These are phyloP conservation scores for Trebouxia gelatinosa DNA, from an alignment of 163 green algal species.

Conservation along the genomic window DNA sequence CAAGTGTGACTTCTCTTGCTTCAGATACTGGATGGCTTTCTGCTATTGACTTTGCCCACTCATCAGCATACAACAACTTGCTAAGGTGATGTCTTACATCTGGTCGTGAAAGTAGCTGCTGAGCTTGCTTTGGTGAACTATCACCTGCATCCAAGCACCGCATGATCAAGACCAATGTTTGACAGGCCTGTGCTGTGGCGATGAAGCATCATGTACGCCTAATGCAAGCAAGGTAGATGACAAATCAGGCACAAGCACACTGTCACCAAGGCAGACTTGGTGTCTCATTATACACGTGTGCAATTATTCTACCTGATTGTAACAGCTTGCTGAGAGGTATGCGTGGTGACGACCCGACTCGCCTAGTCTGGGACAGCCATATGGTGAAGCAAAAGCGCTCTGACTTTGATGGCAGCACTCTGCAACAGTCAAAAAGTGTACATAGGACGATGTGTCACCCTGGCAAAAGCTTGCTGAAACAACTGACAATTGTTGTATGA, in stretches of 20 bases:
- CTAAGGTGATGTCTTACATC: slow-evolving; percentile 54
- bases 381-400: slow-evolving; percentile 75
- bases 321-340: slow-evolving; percentile 30
- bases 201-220: background rate
- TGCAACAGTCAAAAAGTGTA: background rate
- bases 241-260: background rate
- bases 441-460: background rate
- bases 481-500: background rate
- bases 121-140: background rate
- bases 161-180: background rate
- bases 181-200: background rate
- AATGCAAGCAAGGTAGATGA: background rate
- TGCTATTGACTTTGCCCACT: slow-evolving; percentile 49
- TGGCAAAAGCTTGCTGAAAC: background rate
- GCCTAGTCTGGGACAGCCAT: slow-evolving; percentile 64
- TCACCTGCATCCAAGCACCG: background rate
- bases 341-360: background rate
- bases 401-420: slow-evolving; percentile 35
- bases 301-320: background rate
- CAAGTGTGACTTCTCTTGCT: background rate
- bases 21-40: slow-evolving; percentile 50
- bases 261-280: background rate
- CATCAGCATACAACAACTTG: slow-evolving; percentile 50
- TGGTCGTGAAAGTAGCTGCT: slow-evolving; percentile 50
- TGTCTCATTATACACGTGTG: background rate